Evolutionary conservation across 2,329 filamentous ascomycete genomes (phyloP).

Genomic region (Botrytis byssoidea): DNA sequence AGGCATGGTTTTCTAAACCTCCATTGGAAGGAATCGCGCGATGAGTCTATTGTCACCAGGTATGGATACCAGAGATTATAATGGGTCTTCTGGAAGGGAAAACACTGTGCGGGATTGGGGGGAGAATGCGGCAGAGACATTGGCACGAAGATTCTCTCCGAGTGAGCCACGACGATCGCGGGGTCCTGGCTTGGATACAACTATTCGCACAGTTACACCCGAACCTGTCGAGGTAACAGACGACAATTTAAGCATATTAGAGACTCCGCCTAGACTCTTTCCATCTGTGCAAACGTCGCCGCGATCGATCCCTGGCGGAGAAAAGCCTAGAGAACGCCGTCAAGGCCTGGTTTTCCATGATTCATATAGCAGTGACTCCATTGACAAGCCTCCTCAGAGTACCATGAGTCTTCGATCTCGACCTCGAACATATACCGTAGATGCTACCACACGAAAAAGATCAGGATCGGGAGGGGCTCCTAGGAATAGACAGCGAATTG

Average conservation of each 20-base stretch:
- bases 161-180: slow-evolving; percentile 32
- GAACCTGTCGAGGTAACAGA: slow-evolving; percentile 46
- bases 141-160: slow-evolving; percentile 29
- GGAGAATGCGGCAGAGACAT: slow-evolving; percentile 34
- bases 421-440: slow-evolving; percentile 51
- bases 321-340: slow-evolving; percentile 45
- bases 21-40: slow-evolving; percentile 32
- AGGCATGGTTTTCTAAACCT: slow-evolving; percentile 29
- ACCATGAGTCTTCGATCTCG: slow-evolving; percentile 41
- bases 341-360: slow-evolving; percentile 63
- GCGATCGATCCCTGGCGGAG: slow-evolving; percentile 47
- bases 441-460: slow-evolving; percentile 42
- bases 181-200: slow-evolving; percentile 41
- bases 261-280: slow-evolving; percentile 10
- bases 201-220: slow-evolving; percentile 66
- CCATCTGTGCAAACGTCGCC: slow-evolving; percentile 49
- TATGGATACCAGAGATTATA: slow-evolving; percentile 47
- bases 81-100: slow-evolving; percentile 37
- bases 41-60: slow-evolving; percentile 47
- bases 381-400: slow-evolving; percentile 25
- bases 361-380: slow-evolving; percentile 46
- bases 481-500: slow-evolving; percentile 61
- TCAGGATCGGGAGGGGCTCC: slow-evolving; percentile 40
- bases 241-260: slow-evolving; percentile 26
- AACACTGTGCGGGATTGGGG: slow-evolving; percentile 36